Conservation (phyloP, 768 basidiomycete species). For the Lyophyllum semitale region DNA sequence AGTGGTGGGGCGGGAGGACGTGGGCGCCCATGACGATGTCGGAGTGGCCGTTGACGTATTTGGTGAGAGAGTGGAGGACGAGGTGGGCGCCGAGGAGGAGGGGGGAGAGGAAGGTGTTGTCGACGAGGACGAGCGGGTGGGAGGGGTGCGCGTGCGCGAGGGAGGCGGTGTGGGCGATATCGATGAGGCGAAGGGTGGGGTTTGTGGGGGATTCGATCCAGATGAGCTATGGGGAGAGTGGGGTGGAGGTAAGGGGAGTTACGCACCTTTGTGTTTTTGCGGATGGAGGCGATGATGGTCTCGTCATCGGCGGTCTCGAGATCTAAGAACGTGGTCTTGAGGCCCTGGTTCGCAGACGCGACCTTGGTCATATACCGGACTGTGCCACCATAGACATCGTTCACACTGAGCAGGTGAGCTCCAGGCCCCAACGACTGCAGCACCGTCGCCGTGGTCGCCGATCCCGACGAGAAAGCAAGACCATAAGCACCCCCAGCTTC, state of each 20-base stretch:
- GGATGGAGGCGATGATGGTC: constrained; percentile 63
- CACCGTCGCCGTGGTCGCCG: constrained; percentile 82
- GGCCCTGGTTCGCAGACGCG: constrained; percentile 57
- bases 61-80: constrained; percentile 81
- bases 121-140: constrained; percentile 80
- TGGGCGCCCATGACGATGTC: constrained; percentile 91
- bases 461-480: constrained; percentile 84
- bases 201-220: constrained; percentile 98
- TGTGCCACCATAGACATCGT: constrained; percentile 94
- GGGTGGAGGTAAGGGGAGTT: not conserved
- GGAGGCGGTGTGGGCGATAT: constrained; percentile 69
- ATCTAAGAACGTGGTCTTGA: constrained; percentile 80
- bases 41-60: constrained; percentile 93
- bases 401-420: constrained; percentile 84
- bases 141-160: constrained; percentile 66
- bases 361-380: constrained; percentile 81
- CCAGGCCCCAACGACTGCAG: constrained; percentile 72
- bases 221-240: constrained; percentile 57
- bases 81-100: constrained; percentile 84
- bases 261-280: constrained; percentile 80
- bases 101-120: constrained; percentile 94
- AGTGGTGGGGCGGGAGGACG: constrained; percentile 63
- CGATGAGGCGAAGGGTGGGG: constrained; percentile 86
- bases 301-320: constrained; percentile 71
- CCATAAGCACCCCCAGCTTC: constrained; percentile 75